These are phyloP conservation scores for Lasiosphaeris hirsuta DNA, from an alignment of 495 filamentous ascomycete genomes.

Conservation along the genomic window DNA sequence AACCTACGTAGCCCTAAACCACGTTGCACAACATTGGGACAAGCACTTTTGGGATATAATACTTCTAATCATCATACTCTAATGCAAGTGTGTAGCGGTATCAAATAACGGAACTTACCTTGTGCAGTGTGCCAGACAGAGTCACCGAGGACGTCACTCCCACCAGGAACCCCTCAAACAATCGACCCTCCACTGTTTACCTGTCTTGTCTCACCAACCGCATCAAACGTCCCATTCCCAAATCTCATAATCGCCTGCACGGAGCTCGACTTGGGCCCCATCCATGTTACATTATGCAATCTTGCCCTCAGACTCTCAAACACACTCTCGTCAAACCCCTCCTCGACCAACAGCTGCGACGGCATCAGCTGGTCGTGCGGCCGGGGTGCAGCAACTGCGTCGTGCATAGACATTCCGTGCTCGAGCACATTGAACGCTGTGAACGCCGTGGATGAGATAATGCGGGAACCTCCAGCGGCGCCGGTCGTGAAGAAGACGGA, in stretches of 20 bases:
- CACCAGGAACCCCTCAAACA: constrained; percentile 39
- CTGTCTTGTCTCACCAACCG: constrained; percentile 71
- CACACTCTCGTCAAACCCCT: constrained; percentile 62
- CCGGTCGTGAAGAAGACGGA: constrained; percentile 68
- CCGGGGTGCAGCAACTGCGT: constrained; percentile 64
- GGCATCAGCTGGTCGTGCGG: constrained; percentile 84
- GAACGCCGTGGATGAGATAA: constrained; percentile 81
- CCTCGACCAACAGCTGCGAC: constrained; percentile 66
- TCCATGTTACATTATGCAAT: constrained; percentile 75
- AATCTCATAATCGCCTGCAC: constrained; percentile 69
- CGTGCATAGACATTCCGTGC: constrained; percentile 50
- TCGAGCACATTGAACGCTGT: constrained; percentile 72
- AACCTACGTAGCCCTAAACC: too few relatives aligned
- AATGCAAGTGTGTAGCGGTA: too few relatives aligned
- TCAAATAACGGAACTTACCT: too few relatives aligned
- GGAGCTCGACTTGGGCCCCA: constrained; percentile 58
- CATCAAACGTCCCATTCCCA: constrained; percentile 62
- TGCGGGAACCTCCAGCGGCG: constrained; percentile 81
- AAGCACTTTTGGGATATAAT: too few relatives aligned
- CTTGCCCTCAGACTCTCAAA: constrained; percentile 58
- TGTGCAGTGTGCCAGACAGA: too few relatives aligned
- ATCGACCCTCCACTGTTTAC: constrained; percentile 66
- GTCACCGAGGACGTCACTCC: too few relatives aligned
- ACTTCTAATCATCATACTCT: too few relatives aligned
- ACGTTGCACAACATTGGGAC: too few relatives aligned